phyloP scores from a whole-genome alignment of 23 red algal species.

The Pyropia haitanensis region DNA sequence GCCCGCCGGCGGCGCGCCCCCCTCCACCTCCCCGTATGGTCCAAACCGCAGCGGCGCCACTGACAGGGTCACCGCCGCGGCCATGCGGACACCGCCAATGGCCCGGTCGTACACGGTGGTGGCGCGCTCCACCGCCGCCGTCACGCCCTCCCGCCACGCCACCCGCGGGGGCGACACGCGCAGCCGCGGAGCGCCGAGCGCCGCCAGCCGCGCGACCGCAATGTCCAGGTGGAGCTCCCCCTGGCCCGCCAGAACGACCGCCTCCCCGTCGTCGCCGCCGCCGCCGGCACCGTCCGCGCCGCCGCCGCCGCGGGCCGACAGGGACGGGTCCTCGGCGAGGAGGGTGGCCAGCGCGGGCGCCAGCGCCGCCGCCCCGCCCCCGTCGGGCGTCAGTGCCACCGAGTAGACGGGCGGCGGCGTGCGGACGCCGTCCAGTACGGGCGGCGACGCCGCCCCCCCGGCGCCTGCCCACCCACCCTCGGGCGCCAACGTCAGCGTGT shows the following conservation, averaged over 20 bases:
- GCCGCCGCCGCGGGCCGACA: conserved; percentile 16
- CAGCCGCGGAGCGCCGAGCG: conserved; percentile 16
- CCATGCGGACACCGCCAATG: conserved; percentile 29
- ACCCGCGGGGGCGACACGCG: conserved; percentile 43
- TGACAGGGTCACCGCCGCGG: conserved; percentile 23
- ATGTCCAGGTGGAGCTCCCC: conserved; percentile 97
- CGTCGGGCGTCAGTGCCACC: conserved; percentile 51
- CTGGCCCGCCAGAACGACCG: conserved; percentile 70
- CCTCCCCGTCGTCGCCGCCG: conserved; percentile 50
- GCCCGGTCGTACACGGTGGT: conserved; percentile 23
- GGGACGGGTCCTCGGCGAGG: conserved; percentile 60
- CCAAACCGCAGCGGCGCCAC: conserved; percentile 15
- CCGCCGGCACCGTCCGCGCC: too few species aligned
- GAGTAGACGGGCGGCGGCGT: conserved; percentile 72
- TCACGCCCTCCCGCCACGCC: conserved; percentile 53
- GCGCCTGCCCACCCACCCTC: neutral
- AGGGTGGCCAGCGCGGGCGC: conserved; percentile 37
- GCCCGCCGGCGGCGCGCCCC: conserved; percentile 3
- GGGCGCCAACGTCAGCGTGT: conserved; percentile 51
- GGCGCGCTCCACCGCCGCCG: conserved; percentile 6
- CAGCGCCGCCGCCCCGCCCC: conserved; percentile 37
- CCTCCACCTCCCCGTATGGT: conserved; percentile 12
- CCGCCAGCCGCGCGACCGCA: conserved; percentile 36
- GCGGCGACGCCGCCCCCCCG: conserved; percentile 6
- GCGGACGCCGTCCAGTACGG: conserved; percentile 44